Evolutionary conservation across 139 green algal species (phyloP).

Genomic region (Dunaliella sp.): DNA sequence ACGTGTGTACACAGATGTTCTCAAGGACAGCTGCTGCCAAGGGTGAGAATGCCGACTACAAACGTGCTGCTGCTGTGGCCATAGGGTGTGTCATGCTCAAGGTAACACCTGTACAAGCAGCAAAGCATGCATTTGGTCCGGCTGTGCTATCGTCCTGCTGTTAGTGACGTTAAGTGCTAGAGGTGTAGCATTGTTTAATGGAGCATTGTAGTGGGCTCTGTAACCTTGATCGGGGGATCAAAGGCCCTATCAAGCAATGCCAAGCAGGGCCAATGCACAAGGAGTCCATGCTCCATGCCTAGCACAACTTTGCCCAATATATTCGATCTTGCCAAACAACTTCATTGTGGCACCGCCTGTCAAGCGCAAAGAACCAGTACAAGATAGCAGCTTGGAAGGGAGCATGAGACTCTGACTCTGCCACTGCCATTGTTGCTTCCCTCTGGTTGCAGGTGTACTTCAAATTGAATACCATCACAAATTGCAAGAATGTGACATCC

Average conservation of each 20-base stretch:
- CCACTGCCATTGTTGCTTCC: too few relatives aligned
- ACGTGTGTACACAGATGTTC: slow-evolving; percentile 29
- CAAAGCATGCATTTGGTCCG: background rate
- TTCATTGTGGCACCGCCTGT: too few relatives aligned
- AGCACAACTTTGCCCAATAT: too few relatives aligned
- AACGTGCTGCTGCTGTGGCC: slow-evolving; percentile 31
- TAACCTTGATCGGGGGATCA: background rate
- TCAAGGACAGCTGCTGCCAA: slow-evolving; percentile 24
- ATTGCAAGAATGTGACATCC: slow-evolving; percentile 47
- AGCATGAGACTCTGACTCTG: too few relatives aligned
- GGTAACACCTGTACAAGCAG: slow-evolving; percentile 4
- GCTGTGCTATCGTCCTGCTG: too few relatives aligned
- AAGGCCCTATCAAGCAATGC: background rate
- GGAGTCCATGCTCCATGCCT: background rate
- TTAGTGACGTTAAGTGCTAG: too few relatives aligned
- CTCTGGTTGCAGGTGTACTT: slow-evolving; percentile 50
- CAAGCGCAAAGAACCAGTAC: too few relatives aligned
- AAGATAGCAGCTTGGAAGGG: too few relatives aligned
- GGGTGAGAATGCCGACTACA: slow-evolving; percentile 20
- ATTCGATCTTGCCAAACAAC: too few relatives aligned
- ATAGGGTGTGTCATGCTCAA: slow-evolving; percentile 51
- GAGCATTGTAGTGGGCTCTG: too few relatives aligned
- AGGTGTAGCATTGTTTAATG: too few relatives aligned
- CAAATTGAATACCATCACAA: slow-evolving; percentile 46
- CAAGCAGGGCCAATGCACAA: background rate